Evolutionary conservation across 2,329 filamentous ascomycete species (phyloP).

Genomic region (Penicillium paneum): DNA sequence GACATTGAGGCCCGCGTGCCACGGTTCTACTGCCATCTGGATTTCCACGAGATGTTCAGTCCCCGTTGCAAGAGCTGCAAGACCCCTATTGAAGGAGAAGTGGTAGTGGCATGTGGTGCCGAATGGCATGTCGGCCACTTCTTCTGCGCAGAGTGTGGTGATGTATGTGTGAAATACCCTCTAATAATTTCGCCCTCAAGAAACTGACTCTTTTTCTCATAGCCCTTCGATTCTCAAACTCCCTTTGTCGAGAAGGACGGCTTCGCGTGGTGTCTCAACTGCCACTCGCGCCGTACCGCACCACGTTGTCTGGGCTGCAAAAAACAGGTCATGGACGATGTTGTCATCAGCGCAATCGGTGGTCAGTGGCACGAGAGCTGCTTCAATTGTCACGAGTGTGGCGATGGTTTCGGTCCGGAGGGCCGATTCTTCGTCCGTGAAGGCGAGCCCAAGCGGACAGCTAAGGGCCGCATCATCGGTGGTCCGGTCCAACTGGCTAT

Average conservation of each 20-base stretch:
- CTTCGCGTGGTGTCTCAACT: conserved; percentile 93
- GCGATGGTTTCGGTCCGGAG: conserved; percentile 56
- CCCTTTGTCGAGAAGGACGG: conserved; percentile 98
- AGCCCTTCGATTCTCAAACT: conserved; percentile 58
- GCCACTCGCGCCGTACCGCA: conserved; percentile 86
- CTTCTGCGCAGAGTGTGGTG: conserved; percentile 97
- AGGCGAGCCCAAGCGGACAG: conserved; percentile 46
- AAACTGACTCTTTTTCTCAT: conserved; percentile 9
- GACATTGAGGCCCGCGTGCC: conserved; percentile 62
- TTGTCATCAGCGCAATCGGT: conserved; percentile 84
- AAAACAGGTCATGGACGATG: conserved; percentile 79
- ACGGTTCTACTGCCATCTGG: conserved; percentile 96
- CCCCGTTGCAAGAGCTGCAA: conserved; percentile 94
- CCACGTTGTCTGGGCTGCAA: conserved; percentile 85
- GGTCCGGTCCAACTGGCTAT: conserved; percentile 56
- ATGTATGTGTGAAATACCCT: conserved; percentile 47
- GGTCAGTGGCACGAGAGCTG: conserved; percentile 92
- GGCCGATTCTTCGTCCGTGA: conserved; percentile 62
- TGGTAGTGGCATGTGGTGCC: conserved; percentile 87
- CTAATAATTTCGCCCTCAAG: neutral
- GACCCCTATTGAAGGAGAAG: conserved; percentile 93
- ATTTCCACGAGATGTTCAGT: conserved; percentile 93
- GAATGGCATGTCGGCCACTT: conserved; percentile 98
- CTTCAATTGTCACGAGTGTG: conserved; percentile 75
- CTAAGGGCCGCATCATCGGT: conserved; percentile 47